Evolutionary conservation across 2,329 filamentous ascomycete genomes (phyloP), one percentile per base, ranked within the genome.

Genomic region (Arthrobotrys megalospora): DNA sequence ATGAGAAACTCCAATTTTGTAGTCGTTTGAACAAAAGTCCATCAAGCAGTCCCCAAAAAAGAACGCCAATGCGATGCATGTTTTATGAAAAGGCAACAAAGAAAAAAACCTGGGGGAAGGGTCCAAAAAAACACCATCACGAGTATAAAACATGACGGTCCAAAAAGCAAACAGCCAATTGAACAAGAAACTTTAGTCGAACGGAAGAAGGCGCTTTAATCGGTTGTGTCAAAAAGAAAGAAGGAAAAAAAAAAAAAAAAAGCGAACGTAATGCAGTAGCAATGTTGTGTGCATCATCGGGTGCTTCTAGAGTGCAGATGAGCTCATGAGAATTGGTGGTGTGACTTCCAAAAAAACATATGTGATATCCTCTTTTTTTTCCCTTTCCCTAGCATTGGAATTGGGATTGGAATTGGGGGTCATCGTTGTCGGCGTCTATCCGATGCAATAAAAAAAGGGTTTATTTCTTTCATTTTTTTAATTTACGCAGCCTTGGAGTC

Each of bases 101-200:
- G 16, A 65, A 55, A 34, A 45, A 43, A 43, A 32, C 52, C 52
- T 38, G 52, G 53, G 53, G 53, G n/a, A 6, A 6, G 41, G 6
- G n/a, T 32, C 14, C 32, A 12, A 58, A 58, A 12, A 58, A 58
- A 55, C 68, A 43, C 47, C 53, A 32, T 60, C 50, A 53, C 3
- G 21, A 52, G n/a, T 84, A 83, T 16, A 14, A 48, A 11, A 48
- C 45, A 48, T 48, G 45, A 52, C 83, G 83, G 83, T 84, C 84
- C 82, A 84, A 83, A 83, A 81, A 83, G 81, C 81, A 82, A 81
- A 81, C 19, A 52, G 41, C 32, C 72, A 82, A 80, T 21, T 81
- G 81, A 82, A 81, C 80, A 80, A 76, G 81, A 70, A 65, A 67
- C 11, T 50, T 71, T 38, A 64, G 71, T 47, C 16, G 80, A 71